Evolutionary conservation across 306 rosid species (phyloP).

Genomic region (Cicer judaicum): DNA sequence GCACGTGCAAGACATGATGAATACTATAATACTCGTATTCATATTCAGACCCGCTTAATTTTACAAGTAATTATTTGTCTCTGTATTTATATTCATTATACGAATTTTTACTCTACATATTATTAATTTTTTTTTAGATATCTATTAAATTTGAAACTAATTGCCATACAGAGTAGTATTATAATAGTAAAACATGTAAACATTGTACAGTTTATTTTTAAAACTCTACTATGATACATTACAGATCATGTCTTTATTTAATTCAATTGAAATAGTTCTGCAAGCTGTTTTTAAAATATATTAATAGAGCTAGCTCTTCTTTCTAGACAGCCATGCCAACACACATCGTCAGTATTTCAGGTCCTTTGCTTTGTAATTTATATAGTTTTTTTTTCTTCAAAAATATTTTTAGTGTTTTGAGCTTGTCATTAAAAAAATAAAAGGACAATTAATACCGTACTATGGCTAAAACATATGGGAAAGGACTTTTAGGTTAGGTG

Average conservation of each 20-base stretch:
- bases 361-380: conserved; percentile 6
- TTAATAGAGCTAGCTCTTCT: conserved; percentile 37
- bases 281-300: conserved; percentile 36
- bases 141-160: no score
- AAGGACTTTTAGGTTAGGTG: conserved; percentile 4
- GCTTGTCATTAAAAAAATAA: conserved; percentile 10
- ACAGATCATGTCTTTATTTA: conserved; percentile 38
- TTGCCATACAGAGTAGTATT: no score
- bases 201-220: background rate
- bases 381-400: no score
- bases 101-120: no score
- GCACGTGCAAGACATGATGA: no score
- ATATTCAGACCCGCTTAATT: no score
- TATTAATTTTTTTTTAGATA: no score
- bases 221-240: conserved; percentile 16
- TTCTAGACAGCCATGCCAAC: conserved; percentile 40
- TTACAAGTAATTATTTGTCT: no score
- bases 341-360: conserved; percentile 34
- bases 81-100: no score
- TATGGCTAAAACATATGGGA: background rate
- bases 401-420: conserved; percentile 30
- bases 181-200: background rate
- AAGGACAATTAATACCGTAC: background rate
- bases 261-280: conserved; percentile 35
- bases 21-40: no score